Evolutionary conservation across 2,329 filamentous ascomycete species (phyloP).

Genomic region (Apiospora pterosperma): DNA sequence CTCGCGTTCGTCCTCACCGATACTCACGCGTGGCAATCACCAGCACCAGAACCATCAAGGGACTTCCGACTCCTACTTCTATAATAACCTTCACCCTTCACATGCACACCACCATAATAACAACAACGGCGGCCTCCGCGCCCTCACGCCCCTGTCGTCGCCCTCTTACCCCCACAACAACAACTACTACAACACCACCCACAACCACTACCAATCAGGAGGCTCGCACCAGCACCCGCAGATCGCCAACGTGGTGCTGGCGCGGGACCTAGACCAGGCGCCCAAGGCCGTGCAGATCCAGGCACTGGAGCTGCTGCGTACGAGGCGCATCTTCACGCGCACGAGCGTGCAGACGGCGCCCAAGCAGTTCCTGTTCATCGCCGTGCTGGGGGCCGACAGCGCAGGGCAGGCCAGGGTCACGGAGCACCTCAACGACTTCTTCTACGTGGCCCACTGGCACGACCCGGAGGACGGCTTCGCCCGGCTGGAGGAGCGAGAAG

Average conservation of each 20-base stretch:
- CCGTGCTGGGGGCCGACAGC: conserved; percentile 55
- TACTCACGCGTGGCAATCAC: conserved; percentile 14
- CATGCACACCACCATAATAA: conserved; percentile 6
- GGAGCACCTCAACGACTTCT: conserved; percentile 70
- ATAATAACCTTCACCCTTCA: not conserved
- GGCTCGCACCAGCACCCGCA: conserved; percentile 1
- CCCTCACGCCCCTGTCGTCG: not conserved
- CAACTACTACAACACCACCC: conserved; percentile 5
- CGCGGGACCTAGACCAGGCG: conserved; percentile 73
- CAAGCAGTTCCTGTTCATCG: conserved; percentile 75
- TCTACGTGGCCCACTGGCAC: conserved; percentile 88
- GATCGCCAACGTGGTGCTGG: conserved; percentile 81
- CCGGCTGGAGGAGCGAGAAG: conserved; percentile 64
- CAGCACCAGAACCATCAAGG: not conserved
- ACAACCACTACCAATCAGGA: not conserved
- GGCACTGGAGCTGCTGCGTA: conserved; percentile 72
- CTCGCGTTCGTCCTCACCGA: conserved; percentile 19
- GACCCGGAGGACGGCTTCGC: conserved; percentile 67
- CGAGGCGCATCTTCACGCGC: conserved; percentile 72
- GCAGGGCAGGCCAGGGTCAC: conserved; percentile 48
- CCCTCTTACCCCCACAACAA: not conserved
- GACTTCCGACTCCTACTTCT: conserved; percentile 15
- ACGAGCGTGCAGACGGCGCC: conserved; percentile 72
- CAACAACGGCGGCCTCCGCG: conserved; percentile 6
- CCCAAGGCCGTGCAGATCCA: conserved; percentile 80